Base-by-base conservation (phyloP, 2,329 filamentous ascomycete genomes). In the Alternaria brassicae region DNA sequence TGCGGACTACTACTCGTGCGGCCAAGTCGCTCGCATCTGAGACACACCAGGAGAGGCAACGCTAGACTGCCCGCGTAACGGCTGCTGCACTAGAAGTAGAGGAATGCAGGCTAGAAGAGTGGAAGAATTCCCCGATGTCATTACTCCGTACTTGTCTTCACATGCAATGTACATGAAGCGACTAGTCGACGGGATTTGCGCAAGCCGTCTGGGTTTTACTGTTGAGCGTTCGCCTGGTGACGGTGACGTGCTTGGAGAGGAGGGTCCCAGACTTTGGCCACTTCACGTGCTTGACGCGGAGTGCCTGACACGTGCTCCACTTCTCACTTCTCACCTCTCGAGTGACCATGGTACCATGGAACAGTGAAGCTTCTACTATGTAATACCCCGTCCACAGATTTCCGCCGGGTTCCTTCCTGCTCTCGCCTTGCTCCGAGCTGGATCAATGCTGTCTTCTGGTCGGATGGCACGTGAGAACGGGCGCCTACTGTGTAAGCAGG, bases 1-100 rank as follows among this genome's bases (percentile, higher is more conserved):
- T 53, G 58, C 58, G 41, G 51, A 40, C 50, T 54, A 41, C 51
- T 37, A 30, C 52, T 49, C 55, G 55, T 58, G 55, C 55, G 55
- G 55, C 55, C 49, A 58, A 52, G 34, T 48, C 45, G 32, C 54
- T 56, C 52, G 39, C 39, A 28, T 52, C 47, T 56, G 55, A 58
- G 55, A 58, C 56, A 60, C 41, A 41, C 50, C 39, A 57, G 17
- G 47, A 50, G 34, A 19, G 32, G 17, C 34, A 17, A 39, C 48
- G 54, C 54, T 57, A 57, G 54, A 37, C 37, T 52, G 42, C 42
- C 53, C 36, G 44, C 42, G 41, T 34, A 41, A 55, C 42, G 53
- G 53, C 27, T 42, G 48, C 47, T 53, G 56, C 56, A 58, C 56
- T 58, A 58, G 55, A 58, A 58, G 50, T 34, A 21, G 28, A 48